phyloP scores from a whole-genome alignment of 305 asterid genomes.

The Rubia peregrina region DNA sequence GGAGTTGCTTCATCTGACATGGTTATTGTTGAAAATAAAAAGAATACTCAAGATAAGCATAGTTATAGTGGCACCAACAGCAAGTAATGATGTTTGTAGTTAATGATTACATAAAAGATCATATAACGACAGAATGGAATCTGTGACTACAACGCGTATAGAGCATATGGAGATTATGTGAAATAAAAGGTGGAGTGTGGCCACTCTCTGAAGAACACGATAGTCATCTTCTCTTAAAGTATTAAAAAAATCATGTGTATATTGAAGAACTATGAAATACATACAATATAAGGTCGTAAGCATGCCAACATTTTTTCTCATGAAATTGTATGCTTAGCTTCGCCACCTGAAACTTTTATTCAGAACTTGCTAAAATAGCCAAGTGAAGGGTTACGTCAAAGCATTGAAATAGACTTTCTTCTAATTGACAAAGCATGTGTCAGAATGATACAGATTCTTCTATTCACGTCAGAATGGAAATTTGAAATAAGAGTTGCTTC shows the following conservation, averaged over 20 bases:
- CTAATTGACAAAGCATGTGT: constrained; percentile 4
- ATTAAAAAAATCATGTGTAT: not conserved
- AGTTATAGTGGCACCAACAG: not conserved
- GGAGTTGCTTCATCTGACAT: not conserved
- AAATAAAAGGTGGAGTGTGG: not conserved
- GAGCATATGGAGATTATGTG: not conserved
- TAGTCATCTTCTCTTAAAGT: not conserved
- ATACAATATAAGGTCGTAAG: not conserved
- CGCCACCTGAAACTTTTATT: not conserved
- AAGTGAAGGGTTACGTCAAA: not conserved
- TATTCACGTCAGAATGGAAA: constrained; percentile 44
- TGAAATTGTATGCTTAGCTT: not conserved
- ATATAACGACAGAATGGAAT: not conserved
- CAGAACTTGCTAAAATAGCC: not conserved
- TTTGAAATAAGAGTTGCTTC: constrained; percentile 25
- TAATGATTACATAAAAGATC: not conserved
- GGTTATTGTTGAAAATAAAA: not conserved
- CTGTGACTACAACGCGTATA: not conserved
- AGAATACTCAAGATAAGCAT: not conserved
- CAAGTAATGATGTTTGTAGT: constrained; percentile 5
- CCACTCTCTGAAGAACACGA: not conserved
- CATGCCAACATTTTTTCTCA: not conserved
- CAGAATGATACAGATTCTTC: constrained; percentile 22
- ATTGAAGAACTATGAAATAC: not conserved
- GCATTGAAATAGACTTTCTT: not conserved